Base-by-base conservation (phyloP, 768 basidiomycete genomes). In the Coprinellus aureogranulatus region DNA sequence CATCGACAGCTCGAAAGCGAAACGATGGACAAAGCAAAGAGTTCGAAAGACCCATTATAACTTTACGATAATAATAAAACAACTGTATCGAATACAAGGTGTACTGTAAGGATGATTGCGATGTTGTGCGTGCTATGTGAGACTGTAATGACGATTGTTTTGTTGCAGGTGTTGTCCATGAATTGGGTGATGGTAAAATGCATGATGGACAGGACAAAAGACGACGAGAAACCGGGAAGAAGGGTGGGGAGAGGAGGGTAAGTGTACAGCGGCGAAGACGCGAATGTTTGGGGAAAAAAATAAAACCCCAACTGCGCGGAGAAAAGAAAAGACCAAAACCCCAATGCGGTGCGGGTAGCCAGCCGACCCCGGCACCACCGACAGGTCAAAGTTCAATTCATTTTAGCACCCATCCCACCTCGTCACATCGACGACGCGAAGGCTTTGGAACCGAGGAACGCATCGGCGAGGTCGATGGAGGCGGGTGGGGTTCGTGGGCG, bases 161-260 rank as follows among this genome's bases (percentile, higher is more conserved):
- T 37, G 34, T 56, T 54, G 53, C 11, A 42, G 34, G 34, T 53
- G 51, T 39, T 39, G 52, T 53, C 23, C 34, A 54, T 55, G 54
- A 44, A 41, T 30, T 57, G 28, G 45, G 67, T 75, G 70, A 67
- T 74, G 76, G 62, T 6, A 70, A 53, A 68, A 67, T 76, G 77
- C 70, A 59, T 68, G 57, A 65, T 62, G 65, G 61, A 64, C 61
- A 63, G 58, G 57, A 64, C 56, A 58, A 64, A 52, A 46, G 45
- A 61, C 54, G 60, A 55, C 50, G 50, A 54, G 54, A 52, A 54
- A 49, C 51, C 54, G 59, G 60, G 59, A 62, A 62, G 64, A 67
- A 65, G 65, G 49, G 64, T 62, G 65, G 63, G 40, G 64, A 67
- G 64, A 64, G 49, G 64, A 63, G 65, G 63, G 40, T 3, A n/a